Base-by-base conservation (phyloP, 495 filamentous ascomycete species). In the Oidiodendron maius region DNA sequence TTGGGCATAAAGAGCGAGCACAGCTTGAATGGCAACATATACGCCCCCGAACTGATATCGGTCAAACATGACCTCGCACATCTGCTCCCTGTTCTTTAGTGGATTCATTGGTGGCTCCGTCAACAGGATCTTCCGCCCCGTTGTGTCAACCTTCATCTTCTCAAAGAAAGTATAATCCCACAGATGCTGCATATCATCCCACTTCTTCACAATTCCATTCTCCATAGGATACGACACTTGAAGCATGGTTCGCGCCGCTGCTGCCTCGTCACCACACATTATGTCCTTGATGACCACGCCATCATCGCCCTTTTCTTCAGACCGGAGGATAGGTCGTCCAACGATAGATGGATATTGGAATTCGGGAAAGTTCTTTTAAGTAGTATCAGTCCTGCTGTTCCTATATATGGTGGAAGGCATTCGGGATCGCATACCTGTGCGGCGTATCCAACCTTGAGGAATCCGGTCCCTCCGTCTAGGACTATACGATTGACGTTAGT, bases 211-310 rank as follows among this genome's bases (percentile, higher is more conserved):
- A 55, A 99, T 96, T 60, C 93, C 93, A 68, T 97, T 97, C 64
- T 97, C 94, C 93, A 99, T 99, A 59, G 93, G 93, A 67, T 97
- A 97, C 63, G 81, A 91, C 59, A 99, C 93, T 62, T 99, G 94
- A 44, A 99, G 80, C 89, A 95, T 94, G 48, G 87, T 91, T 55
- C 93, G 81, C 53, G 91, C 93, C 22, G 88, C 89, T 10, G 93
- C 90, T 22, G 93, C 93, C 71, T 99, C 93, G 71, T 99, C 94
- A 57, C 93, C 93, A 73, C 90, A 95, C 93, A 99, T 99, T 61
- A 99, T 96, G 75, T 99, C 93, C 77, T 96, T 96, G 64, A 99
- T 87, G 52, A 91, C 61, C 53, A 76, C 68, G 56, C 64, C 70
- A 61, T 74, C 72, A 53, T 55, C 60, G 57, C 69, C 69, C 56